These are phyloP conservation scores for Schoenoplectus tabernaemontani DNA, from an alignment of 202 grass and related monocot genomes.

Conservation along the genomic window DNA sequence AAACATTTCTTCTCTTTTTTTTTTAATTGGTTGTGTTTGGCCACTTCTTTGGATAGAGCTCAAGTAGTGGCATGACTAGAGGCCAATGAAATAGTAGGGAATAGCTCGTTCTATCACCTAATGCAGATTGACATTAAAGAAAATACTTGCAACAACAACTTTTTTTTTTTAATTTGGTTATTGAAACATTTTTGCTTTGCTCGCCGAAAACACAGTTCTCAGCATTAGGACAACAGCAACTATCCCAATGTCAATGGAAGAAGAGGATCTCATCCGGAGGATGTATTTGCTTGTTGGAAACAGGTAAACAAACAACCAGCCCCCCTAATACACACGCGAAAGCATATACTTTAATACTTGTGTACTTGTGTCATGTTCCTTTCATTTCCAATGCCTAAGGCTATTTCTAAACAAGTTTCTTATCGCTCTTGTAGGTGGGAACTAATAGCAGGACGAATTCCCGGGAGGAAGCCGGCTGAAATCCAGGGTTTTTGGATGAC, in stretches of 20 bases:
- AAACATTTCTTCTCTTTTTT: not conserved
- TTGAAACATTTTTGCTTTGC: not conserved
- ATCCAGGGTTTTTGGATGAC: not conserved
- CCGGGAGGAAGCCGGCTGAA: not conserved
- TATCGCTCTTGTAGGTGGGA: not conserved
- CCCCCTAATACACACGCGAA: not conserved
- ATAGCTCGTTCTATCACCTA: not conserved
- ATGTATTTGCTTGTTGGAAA: not conserved
- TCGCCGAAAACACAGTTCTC: not conserved
- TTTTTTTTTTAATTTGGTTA: not conserved
- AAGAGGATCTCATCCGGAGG: slow-evolving; percentile 1
- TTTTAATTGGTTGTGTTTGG: not conserved
- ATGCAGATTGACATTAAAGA: not conserved
- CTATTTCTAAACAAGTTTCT: not conserved
- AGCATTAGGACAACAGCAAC: not conserved
- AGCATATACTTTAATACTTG: too few relatives aligned
- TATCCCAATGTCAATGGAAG: not conserved
- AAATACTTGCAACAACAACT: not conserved
- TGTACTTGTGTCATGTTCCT: not conserved
- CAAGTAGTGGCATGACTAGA: too few relatives aligned
- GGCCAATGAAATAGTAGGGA: not conserved
- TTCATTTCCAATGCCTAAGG: not conserved
- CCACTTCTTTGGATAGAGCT: too few relatives aligned
- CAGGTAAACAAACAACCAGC: not conserved
- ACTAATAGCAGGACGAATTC: not conserved